A percentile compares a stretch with the other conserved stretches of the same genome.
phyloP scores from a whole-genome alignment of 2,329 filamentous ascomycete genomes.

The Delphinella strobiligena region DNA sequence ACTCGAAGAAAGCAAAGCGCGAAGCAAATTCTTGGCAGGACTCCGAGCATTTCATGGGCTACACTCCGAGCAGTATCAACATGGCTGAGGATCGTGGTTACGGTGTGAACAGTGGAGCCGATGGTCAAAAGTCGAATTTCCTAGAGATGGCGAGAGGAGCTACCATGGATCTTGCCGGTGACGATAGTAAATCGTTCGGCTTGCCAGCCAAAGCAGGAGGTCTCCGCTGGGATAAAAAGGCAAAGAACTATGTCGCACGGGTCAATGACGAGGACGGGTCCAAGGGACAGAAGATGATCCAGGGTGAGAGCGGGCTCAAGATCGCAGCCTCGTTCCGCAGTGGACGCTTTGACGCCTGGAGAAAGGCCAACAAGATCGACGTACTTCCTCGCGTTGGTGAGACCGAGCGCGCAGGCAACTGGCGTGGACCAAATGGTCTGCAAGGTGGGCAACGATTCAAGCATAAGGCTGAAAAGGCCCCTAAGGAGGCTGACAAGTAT shows the following conservation, averaged over 20 bases:
- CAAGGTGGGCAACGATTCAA: constrained; percentile 50
- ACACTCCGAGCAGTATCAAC: constrained; percentile 70
- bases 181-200: constrained; percentile 74
- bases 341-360: constrained; percentile 89
- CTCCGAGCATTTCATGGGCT: constrained; percentile 90
- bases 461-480: constrained; percentile 77
- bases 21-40: constrained; percentile 52
- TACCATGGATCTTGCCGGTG: constrained; percentile 85
- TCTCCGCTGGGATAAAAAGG: constrained; percentile 95
- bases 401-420: constrained; percentile 41
- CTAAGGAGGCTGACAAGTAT: constrained; percentile 86
- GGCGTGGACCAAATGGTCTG: constrained; percentile 7
- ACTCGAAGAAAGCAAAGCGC: constrained; percentile 11
- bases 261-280: constrained; percentile 93
- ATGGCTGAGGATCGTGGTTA: constrained; percentile 84
- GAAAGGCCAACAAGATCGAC: constrained; percentile 69
- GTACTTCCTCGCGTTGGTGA: constrained; percentile 75
- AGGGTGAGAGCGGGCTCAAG: constrained; percentile 87
- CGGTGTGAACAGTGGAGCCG: constrained; percentile 70
- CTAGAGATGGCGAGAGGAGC: constrained; percentile 74
- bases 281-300: constrained; percentile 59
- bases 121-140: constrained; percentile 52
- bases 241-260: constrained; percentile 84
- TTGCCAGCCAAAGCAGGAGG: constrained; percentile 54
- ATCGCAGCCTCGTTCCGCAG: constrained; percentile 89